Base-by-base conservation (phyloP, 2,329 filamentous ascomycete genomes). In the Aschersonia sp. region DNA sequence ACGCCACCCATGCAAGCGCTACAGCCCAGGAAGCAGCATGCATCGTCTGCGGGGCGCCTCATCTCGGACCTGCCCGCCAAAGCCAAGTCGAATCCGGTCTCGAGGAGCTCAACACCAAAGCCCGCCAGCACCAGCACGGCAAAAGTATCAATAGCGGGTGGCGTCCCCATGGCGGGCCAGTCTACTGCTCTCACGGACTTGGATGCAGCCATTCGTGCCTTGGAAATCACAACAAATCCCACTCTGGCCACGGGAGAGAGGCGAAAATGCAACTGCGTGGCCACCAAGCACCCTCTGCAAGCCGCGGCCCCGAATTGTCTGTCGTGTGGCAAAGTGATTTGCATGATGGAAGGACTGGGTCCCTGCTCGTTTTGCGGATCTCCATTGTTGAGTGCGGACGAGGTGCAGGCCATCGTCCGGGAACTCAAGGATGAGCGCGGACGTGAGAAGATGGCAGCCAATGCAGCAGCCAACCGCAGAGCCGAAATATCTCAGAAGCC, bases 141-240 rank as follows among this genome's bases (percentile, higher is more conserved):
- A 37, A 89, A 88, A 62, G 65, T 87, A 48, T 78, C 77, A 52
- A 81, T 92, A 48, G 72, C 84, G 1, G 87, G 87, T 41, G 87
- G 87, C 10, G 81, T 77, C 8, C 79, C 85, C 1, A 92, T 92
- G 85, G 82, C 87, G 48, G 86, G 87, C 12, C 79, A 83, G 39
- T 87, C 84, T 0, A 83, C 82, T 1, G 79, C 82, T 1, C 69
- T 92, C 14, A 77, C 77, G 12, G 81, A 84, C 56, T 66, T 85
- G 2, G 81, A 85, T 54, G 81, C 87, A 1, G 89, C 90, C 5
- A 97, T 98, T 54, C 82, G 88, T 30, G 76, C 83, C 2, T 76
- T 98, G 6, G 92, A 98, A 61, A 76, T 95, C n/a, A 84, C 85
- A 46, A 95, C 89, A 2, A 95, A 95, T 59, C 87, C 88, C 0